A percentile compares a stretch with the other conserved stretches of the same genome.
phyloP scores from a whole-genome alignment of 345 rosid genomes.

The Tarenaya hassleriana region DNA sequence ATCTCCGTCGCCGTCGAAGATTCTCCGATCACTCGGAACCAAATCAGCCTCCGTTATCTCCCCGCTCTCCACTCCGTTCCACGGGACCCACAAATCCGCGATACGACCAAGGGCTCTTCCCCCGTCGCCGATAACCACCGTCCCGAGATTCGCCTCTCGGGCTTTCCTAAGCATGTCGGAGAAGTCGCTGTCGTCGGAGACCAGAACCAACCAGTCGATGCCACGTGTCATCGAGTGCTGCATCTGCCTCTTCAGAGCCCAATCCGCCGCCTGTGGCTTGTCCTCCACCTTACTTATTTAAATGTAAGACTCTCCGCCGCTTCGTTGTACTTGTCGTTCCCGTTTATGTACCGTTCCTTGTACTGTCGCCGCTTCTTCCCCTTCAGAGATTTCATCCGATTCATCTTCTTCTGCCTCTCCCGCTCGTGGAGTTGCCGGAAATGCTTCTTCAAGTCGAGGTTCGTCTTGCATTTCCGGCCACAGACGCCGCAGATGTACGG shows the following conservation, averaged over 20 bases:
- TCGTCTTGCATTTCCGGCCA: conserved; percentile 77
- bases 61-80: conserved; percentile 78
- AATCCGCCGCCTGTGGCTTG: conserved; percentile 95
- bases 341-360: conserved; percentile 56
- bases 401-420: conserved; percentile 81
- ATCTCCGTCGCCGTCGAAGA: conserved; percentile 27
- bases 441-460: conserved; percentile 73
- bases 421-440: conserved; percentile 85
- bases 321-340: conserved; percentile 73
- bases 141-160: conserved; percentile 64
- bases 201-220: conserved; percentile 77
- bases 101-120: conserved; percentile 61
- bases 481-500: conserved; percentile 71
- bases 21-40: conserved; percentile 43
- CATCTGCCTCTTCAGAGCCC: conserved; percentile 95
- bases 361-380: conserved; percentile 76
- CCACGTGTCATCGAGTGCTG: conserved; percentile 83
- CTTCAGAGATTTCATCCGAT: conserved; percentile 64
- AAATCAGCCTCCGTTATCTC: conserved; percentile 62
- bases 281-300: conserved; percentile 78
- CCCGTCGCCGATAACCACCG: conserved; percentile 72
- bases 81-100: conserved; percentile 89
- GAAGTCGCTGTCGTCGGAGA: conserved; percentile 85
- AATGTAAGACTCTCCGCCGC: conserved; percentile 66
- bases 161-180: conserved; percentile 71